Conservation (phyloP, 495 filamentous ascomycete species). For the Cryomyces minteri region DNA sequence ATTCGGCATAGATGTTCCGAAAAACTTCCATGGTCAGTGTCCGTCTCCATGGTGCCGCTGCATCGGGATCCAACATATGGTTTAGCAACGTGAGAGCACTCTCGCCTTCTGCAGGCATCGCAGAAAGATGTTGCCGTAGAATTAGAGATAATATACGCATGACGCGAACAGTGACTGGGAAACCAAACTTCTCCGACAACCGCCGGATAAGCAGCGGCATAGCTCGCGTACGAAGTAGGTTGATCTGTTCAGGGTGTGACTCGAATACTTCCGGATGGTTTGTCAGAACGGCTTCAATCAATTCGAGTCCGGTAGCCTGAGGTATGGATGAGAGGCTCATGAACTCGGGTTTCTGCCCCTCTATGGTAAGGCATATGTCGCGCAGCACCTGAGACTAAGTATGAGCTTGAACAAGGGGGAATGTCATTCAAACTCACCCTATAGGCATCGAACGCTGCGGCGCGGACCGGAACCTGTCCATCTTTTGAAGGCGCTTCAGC, state of each 20-base stretch:
- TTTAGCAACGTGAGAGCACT: slow-evolving; percentile 71
- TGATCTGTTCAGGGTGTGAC: slow-evolving; percentile 59
- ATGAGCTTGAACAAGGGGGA: slow-evolving; percentile 8
- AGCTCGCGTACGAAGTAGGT: slow-evolving; percentile 59
- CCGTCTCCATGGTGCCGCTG: slow-evolving; percentile 60
- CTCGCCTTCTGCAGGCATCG: slow-evolving; percentile 64
- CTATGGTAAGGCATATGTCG: slow-evolving; percentile 76
- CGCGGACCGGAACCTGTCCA: slow-evolving; percentile 41
- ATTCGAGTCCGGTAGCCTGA: slow-evolving; percentile 67
- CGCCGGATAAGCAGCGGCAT: slow-evolving; percentile 68
- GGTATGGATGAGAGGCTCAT: slow-evolving; percentile 57
- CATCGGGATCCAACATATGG: slow-evolving; percentile 74
- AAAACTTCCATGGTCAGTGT: slow-evolving; percentile 83
- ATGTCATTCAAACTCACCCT: slow-evolving; percentile 26
- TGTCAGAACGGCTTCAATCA: slow-evolving; percentile 74
- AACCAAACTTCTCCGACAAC: slow-evolving; percentile 59
- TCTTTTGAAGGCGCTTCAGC: slow-evolving; percentile 45
- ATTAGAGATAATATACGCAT: slow-evolving; percentile 66
- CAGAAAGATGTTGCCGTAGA: slow-evolving; percentile 53
- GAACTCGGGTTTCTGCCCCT: slow-evolving; percentile 64
- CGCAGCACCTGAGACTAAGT: slow-evolving; percentile 42
- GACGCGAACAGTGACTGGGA: slow-evolving; percentile 67
- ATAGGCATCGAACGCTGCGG: slow-evolving; percentile 76
- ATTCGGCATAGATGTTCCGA: slow-evolving; percentile 64
- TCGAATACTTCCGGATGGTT: slow-evolving; percentile 70